Evolutionary conservation across 305 asterid species (phyloP), one percentile per base, ranked within the genome.

Genomic region (Fraxinus floribunda): DNA sequence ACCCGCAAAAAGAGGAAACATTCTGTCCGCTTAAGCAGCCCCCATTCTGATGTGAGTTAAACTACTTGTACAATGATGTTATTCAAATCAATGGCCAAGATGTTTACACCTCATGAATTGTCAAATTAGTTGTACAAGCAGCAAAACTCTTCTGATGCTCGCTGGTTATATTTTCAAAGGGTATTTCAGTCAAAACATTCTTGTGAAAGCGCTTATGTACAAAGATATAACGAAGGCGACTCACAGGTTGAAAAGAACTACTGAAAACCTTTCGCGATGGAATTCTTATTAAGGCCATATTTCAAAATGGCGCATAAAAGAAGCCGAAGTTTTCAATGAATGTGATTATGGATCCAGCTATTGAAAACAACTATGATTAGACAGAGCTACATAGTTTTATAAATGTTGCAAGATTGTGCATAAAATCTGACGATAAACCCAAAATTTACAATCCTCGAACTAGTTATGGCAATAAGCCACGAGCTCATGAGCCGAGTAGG

Each of bases 181-280:
- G 44, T 7, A 38, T 7, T 38, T 38, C 10, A 38, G 10, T 6
- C 44, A 38, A 38, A 38, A 38, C 44, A 38, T 38, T 38, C 85
- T 91, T 52, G 81, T 94, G 85, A 38, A 94, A 86, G 82, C 85
- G 88, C 77, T 94, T 88, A 83, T 91, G 2, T 91, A 91, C 82
- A 91, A 86, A 70, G 97, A 92, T 72, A 86, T 95, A 89, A 94
- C 92, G 93, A 94, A 85, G 87, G 99, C 97, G 29, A 93, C 99
- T 0, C 93, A 94, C 30, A 91, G 95, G 68, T 94, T 95, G 82
- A 87, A 84, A 81, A 88, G 97, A 84, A 83, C 85, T 41, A 39
- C 88, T 7, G 79, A 83, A 35, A 91, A 62, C 82, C 86, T 92
- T 76, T 83, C 86, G 29, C 79, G 77, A 24, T 93, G 89, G 81